phyloP scores from a whole-genome alignment of 371 early-diverging fungal genomes.

The Zancudomyces culisetae region DNA sequence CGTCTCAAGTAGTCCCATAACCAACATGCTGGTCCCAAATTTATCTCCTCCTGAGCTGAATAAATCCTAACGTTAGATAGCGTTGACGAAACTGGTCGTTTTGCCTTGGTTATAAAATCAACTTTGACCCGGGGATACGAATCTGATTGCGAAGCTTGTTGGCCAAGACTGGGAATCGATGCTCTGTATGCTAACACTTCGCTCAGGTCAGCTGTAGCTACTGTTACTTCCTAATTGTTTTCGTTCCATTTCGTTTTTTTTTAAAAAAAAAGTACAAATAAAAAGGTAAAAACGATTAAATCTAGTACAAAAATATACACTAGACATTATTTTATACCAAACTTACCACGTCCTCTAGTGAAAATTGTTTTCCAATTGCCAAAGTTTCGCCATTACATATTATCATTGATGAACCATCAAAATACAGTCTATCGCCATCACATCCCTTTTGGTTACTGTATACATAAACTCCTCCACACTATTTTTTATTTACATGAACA shows the following conservation, averaged over 20 bases:
- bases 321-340: neutral
- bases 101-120: conserved; percentile 16
- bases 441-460: conserved; percentile 95
- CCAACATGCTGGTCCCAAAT: conserved; percentile 91
- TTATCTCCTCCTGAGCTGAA: conserved; percentile 2
- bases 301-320: too few relatives aligned
- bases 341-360: conserved; percentile 55
- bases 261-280: neutral
- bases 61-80: neutral
- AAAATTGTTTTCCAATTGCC: conserved; percentile 85
- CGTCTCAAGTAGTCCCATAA: conserved; percentile 95
- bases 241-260: neutral
- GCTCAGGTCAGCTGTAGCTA: conserved; percentile 80
- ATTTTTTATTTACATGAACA: neutral
- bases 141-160: conserved; percentile 47
- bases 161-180: conserved; percentile 44
- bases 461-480: conserved; percentile 81
- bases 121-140: conserved; percentile 44
- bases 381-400: conserved; percentile 75
- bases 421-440: conserved; percentile 95
- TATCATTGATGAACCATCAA: conserved; percentile 87
- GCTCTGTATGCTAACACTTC: conserved; percentile 70
- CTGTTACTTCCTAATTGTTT: conserved; percentile 44
- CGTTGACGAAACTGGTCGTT: neutral
- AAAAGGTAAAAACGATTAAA: neutral